Conservation (phyloP, 208 protist genomes). For the Crithidia brevicula region DNA sequence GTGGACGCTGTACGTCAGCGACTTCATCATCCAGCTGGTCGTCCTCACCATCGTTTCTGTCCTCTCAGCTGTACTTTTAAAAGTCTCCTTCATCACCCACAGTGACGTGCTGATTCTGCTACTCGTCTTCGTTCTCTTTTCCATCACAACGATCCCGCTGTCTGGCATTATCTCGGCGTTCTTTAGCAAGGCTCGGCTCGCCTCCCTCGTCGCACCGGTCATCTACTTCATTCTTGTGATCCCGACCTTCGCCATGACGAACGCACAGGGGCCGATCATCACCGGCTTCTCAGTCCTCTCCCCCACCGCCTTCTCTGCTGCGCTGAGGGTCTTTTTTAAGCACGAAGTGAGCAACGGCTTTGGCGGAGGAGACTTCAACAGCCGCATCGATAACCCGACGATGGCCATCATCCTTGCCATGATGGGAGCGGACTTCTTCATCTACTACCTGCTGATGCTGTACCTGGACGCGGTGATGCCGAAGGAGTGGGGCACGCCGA, state of each 20-base stretch:
- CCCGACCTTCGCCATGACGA: conserved; percentile 53
- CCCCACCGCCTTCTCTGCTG: conserved; percentile 43
- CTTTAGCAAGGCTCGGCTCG: conserved; percentile 70
- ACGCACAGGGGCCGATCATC: conserved; percentile 24
- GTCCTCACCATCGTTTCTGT: conserved; percentile 53
- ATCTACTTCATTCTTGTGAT: conserved; percentile 68
- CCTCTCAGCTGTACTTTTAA: conserved; percentile 44
- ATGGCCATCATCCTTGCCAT: conserved; percentile 40
- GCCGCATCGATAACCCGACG: conserved; percentile 9
- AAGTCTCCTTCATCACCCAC: conserved; percentile 49
- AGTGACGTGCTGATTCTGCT: conserved; percentile 52
- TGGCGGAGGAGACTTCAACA: conserved; percentile 28
- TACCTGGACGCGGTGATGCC: conserved; percentile 71
- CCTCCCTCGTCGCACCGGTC: conserved; percentile 64
- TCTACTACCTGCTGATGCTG: conserved; percentile 65
- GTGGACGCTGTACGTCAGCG: conserved; percentile 48
- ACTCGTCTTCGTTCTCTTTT: conserved; percentile 63
- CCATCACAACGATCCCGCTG: conserved; percentile 55
- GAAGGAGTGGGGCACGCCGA: conserved; percentile 50
- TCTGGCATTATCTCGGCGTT: conserved; percentile 58
- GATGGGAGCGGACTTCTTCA: conserved; percentile 42
- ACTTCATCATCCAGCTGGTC: conserved; percentile 39
- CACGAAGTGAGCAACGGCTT: conserved; percentile 44
- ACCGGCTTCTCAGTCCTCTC: conserved; percentile 43
- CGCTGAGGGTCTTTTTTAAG: conserved; percentile 38